phyloP scores from a whole-genome alignment of 345 rosid species.

The Gossypium australe region DNA sequence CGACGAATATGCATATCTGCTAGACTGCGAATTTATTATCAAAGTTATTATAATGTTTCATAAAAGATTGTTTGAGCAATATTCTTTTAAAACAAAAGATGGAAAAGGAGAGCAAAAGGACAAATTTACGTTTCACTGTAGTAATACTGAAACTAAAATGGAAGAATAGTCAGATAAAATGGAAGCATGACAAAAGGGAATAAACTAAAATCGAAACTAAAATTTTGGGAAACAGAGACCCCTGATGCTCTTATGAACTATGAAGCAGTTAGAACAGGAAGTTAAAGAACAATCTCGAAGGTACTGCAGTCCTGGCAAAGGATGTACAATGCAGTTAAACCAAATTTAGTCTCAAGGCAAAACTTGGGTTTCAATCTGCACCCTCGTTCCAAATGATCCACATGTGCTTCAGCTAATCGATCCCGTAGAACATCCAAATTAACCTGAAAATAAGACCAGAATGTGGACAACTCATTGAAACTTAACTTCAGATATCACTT shows the following conservation, averaged over 20 bases:
- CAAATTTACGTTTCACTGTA: too few relatives aligned
- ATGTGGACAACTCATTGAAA: neutral
- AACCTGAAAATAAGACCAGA: conserved; percentile 34
- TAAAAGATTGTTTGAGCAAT: too few relatives aligned
- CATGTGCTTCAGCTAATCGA: conserved; percentile 60
- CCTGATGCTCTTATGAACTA: neutral
- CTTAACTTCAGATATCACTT: neutral
- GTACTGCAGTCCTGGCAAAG: conserved; percentile 55
- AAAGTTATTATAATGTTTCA: too few relatives aligned
- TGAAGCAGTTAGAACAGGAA: neutral
- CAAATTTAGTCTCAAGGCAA: conserved; percentile 37
- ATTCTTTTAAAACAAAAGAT: too few relatives aligned
- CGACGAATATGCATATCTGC: neutral
- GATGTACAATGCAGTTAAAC: conserved; percentile 73
- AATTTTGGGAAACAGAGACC: neutral
- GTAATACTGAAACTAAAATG: too few relatives aligned
- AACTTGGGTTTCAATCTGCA: conserved; percentile 69
- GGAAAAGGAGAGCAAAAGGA: too few relatives aligned
- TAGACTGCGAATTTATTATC: neutral
- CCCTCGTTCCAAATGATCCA: conserved; percentile 66
- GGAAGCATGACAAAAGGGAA: neutral
- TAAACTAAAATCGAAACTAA: neutral
- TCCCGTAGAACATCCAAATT: conserved; percentile 41
- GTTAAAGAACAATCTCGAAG: conserved; percentile 60
- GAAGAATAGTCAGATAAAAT: neutral